Conservation (phyloP, 192 early-diverging fungal genomes). For the Backusella macrospora region DNA sequence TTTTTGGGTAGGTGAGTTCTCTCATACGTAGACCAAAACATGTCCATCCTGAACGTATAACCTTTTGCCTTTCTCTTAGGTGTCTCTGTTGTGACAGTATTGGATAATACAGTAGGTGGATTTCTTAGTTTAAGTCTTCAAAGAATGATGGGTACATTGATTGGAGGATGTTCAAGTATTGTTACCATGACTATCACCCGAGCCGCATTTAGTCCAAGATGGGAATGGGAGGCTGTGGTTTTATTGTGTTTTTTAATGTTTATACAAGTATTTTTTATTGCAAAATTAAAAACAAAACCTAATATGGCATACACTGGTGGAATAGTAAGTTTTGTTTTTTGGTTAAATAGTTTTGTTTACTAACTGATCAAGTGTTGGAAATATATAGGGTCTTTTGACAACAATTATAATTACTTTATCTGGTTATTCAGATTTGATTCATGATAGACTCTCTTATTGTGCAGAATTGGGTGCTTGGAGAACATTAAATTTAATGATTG, state of each 20-base stretch:
- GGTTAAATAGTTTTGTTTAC: no score
- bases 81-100: conserved; percentile 18
- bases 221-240: conserved; percentile 19
- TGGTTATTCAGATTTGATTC: conserved; percentile 12
- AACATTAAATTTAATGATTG: conserved; percentile 22
- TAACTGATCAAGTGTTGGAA: background rate
- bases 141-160: conserved; percentile 20
- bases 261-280: conserved; percentile 27
- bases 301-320: conserved; percentile 21
- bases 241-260: conserved; percentile 12
- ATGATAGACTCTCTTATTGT: background rate
- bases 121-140: conserved; percentile 20
- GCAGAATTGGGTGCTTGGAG: conserved; percentile 12
- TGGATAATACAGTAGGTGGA: conserved; percentile 21
- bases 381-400: conserved; percentile 19
- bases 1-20: conserved; percentile 25
- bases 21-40: no score
- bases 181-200: background rate
- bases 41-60: no score
- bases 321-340: conserved; percentile 17
- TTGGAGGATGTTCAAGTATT: conserved; percentile 2
- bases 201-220: conserved; percentile 12
- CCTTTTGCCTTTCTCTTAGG: no score
- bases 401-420: conserved; percentile 23
- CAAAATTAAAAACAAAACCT: conserved; percentile 21